A percentile compares a stretch with the other conserved stretches of the same genome.
Evolutionary conservation across 2,329 filamentous ascomycete species (phyloP).

Genomic region (Nakataea oryzae): DNA sequence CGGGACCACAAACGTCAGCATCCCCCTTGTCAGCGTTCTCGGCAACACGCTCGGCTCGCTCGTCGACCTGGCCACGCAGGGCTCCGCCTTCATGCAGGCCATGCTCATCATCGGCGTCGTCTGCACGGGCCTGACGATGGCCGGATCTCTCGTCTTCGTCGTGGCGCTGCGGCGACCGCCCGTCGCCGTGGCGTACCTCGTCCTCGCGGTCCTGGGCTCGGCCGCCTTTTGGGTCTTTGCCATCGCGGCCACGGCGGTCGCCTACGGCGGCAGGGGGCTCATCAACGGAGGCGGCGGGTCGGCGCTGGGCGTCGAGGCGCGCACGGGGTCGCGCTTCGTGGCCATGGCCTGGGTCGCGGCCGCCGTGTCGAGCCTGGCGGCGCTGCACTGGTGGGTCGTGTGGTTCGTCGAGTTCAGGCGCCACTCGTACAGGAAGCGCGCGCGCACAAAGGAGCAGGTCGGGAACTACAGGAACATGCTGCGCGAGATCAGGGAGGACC

Average conservation of each 20-base stretch:
- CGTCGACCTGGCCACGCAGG: conserved; percentile 8
- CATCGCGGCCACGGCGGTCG: conserved; percentile 6
- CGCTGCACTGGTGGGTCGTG: conserved; percentile 11
- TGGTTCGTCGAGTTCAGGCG: conserved; percentile 15
- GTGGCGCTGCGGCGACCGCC: conserved; percentile 7
- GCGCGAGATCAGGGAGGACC: conserved; percentile 11
- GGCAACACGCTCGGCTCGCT: conserved; percentile 7
- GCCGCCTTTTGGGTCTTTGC: conserved; percentile 8
- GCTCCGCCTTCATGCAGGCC: conserved; percentile 9
- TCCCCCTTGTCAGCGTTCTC: conserved; percentile 11
- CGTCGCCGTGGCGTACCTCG: conserved; percentile 7
- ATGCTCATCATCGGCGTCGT: conserved; percentile 10
- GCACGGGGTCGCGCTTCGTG: conserved; percentile 8
- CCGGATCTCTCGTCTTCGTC: conserved; percentile 10
- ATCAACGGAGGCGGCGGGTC: conserved; percentile 4
- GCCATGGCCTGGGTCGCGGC: conserved; percentile 12
- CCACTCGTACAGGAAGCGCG: conserved; percentile 11
- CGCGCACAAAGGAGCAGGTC: conserved; percentile 9
- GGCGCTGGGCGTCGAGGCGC: conserved; percentile 9
- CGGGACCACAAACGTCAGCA: conserved; percentile 11
- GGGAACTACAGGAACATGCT: conserved; percentile 14
- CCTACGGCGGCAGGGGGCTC: conserved; percentile 5
- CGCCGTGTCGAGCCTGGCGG: conserved; percentile 5
- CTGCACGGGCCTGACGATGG: conserved; percentile 7
- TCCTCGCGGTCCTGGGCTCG: conserved; percentile 7